These are phyloP conservation scores for Neurospora sp. DNA, from an alignment of 495 filamentous ascomycete genomes.

Conservation along the genomic window DNA sequence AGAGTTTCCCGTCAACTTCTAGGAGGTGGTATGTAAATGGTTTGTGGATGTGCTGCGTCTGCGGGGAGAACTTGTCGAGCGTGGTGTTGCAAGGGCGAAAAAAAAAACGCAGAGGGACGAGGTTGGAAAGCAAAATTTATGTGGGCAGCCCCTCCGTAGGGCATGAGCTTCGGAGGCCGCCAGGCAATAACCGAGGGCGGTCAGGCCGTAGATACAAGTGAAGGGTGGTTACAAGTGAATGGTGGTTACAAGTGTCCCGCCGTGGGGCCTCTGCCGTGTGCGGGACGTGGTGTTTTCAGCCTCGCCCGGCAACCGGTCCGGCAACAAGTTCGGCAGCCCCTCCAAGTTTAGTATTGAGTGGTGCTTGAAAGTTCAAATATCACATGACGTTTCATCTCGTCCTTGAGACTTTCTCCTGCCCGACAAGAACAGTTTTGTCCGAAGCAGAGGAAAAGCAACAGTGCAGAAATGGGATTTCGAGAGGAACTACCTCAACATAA, in stretches of 20 bases:
- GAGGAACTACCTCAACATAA: neutral
- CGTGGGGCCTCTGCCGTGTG: neutral
- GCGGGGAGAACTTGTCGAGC: no score
- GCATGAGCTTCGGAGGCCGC: neutral
- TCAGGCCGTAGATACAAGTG: neutral
- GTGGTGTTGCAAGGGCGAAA: no score
- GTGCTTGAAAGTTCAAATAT: neutral
- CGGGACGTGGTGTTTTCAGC: neutral
- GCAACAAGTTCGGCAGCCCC: neutral
- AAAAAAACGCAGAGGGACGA: neutral
- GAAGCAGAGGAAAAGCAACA: neutral
- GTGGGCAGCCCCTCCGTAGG: neutral
- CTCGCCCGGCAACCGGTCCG: neutral
- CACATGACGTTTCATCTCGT: neutral
- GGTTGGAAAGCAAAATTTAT: neutral
- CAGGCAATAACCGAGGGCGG: neutral
- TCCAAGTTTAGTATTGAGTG: neutral
- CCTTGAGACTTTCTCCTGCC: no score
- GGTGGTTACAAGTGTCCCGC: neutral
- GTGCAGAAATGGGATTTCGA: neutral
- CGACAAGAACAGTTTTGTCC: neutral
- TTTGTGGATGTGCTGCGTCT: no score
- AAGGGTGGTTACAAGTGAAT: neutral
- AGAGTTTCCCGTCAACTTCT: no score
- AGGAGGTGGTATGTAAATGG: no score